Conservation (phyloP, 371 early-diverging fungal genomes). For the Haplosporangium sp. region DNA sequence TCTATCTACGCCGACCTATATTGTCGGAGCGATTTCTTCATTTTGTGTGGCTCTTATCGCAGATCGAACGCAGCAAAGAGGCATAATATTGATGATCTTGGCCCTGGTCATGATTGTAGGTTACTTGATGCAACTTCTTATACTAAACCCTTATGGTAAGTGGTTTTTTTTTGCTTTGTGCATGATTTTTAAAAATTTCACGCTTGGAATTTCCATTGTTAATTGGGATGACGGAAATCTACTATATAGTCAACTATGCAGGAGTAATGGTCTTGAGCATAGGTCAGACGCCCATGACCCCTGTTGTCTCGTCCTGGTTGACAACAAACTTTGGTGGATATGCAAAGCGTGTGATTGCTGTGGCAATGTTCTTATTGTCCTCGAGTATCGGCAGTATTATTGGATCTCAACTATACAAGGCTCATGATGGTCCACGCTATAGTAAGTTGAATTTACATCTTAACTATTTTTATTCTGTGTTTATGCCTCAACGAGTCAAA, state of each 20-base stretch:
- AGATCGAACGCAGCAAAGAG: constrained; percentile 45
- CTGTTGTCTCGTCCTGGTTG: constrained; percentile 38
- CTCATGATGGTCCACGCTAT: constrained; percentile 19
- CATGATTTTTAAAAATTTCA: neutral
- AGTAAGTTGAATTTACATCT: constrained; percentile 13
- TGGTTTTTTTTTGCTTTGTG: neutral
- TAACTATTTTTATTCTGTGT: neutral
- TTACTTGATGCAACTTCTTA: constrained; percentile 25
- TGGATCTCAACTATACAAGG: constrained; percentile 33
- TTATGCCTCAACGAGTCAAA: too few species aligned
- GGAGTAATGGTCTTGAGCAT: constrained; percentile 29
- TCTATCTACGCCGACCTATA: constrained; percentile 21
- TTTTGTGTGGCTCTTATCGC: constrained; percentile 30
- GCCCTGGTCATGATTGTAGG: constrained; percentile 15
- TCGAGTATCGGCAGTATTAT: constrained; percentile 30
- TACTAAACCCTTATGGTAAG: constrained; percentile 39
- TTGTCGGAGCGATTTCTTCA: constrained; percentile 27
- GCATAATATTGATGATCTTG: constrained; percentile 25
- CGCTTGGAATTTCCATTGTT: neutral
- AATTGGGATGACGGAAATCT: neutral
- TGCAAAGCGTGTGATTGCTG: constrained; percentile 35
- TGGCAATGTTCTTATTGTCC: constrained; percentile 31
- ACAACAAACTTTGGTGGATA: constrained; percentile 51
- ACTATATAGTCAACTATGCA: constrained; percentile 26
- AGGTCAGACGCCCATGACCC: constrained; percentile 37